A percentile compares a stretch with the other conserved stretches of the same genome.
Evolutionary conservation across 306 rosid genomes (phyloP).

Genomic region (Coriaria nepalensis): DNA sequence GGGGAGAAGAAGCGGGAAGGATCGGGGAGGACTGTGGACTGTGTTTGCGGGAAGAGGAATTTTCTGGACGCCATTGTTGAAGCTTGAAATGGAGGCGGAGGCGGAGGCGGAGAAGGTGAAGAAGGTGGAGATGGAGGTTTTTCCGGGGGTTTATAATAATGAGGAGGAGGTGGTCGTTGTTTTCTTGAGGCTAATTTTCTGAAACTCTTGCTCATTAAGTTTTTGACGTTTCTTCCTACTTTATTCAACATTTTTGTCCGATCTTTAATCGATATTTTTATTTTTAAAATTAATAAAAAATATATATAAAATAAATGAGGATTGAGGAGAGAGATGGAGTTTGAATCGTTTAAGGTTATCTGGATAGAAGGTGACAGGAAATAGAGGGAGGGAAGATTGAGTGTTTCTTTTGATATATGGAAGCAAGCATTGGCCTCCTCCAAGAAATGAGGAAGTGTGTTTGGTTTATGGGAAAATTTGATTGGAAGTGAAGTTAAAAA

Average conservation of each 20-base stretch:
- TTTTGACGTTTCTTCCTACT: constrained; percentile 18
- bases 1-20: constrained; percentile 67
- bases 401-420: background rate
- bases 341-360: background rate
- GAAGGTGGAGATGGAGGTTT: constrained; percentile 4
- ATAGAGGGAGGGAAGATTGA: background rate
- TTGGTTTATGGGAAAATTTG: background rate
- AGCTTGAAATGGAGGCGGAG: background rate
- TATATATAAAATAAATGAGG: constrained; percentile 10
- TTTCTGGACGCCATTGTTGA: constrained; percentile 10
- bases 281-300: constrained; percentile 1
- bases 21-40: constrained; percentile 72
- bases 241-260: constrained; percentile 29
- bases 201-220: constrained; percentile 18
- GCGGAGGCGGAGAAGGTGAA: constrained; percentile 3
- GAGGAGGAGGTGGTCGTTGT: background rate
- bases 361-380: constrained; percentile 5
- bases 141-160: constrained; percentile 9
- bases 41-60: constrained; percentile 47
- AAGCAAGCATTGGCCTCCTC: background rate
- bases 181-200: constrained; percentile 6
- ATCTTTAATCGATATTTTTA: background rate
- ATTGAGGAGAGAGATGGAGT: background rate
- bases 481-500: background rate
- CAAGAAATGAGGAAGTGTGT: background rate